Base-by-base conservation (phyloP, 768 basidiomycete genomes). In the Fomitopsis serialis region DNA sequence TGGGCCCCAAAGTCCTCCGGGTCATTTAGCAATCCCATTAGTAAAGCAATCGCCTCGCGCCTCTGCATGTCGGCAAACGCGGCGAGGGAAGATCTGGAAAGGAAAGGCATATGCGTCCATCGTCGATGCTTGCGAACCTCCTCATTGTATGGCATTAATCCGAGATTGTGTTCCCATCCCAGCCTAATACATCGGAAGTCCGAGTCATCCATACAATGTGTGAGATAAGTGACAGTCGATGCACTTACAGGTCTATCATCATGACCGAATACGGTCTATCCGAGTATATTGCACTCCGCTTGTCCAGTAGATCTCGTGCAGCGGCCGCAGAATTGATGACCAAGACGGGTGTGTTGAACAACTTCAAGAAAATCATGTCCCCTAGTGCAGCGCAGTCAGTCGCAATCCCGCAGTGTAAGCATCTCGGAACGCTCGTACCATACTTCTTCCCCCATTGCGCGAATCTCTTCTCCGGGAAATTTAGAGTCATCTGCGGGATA, bases 281-380 rank as follows among this genome's bases (percentile, higher is more conserved):
- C 1, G 66, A 66, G 42, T 70, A 68, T 23, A 66, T 66, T 10
- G 56, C 48, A 11, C 63, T 55, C 10, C 66, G 60, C 44, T 60
- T 54, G 11, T 67, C 69, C 2, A 68, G 58, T 4, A 51, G 25
- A 24, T 51, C 50, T 12, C 10, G 17, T 15, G 37, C 50, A 42
- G 50, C 24, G 2, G 37, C n/a, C 5, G 19, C 5, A 17, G 37
- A 42, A 25, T 51, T 51, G 17, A 51, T 35, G 17, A 51, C 22
- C 7, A 51, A 35, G 17, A 43, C 21, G 6, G 50, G 50, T 24
- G 22, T 35, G 25, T 36, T 24, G 37, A 51, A 51, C 11, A 42
- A 21, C 27, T 29, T 34, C 24, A 51, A 12, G 23, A 27, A 51
- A 11, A 51, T 42, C 22, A 52, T 19, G n/a, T 51, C 50, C 4